Conservation (phyloP, 2,329 filamentous ascomycete species). For the Cladophialophora exuberans region DNA sequence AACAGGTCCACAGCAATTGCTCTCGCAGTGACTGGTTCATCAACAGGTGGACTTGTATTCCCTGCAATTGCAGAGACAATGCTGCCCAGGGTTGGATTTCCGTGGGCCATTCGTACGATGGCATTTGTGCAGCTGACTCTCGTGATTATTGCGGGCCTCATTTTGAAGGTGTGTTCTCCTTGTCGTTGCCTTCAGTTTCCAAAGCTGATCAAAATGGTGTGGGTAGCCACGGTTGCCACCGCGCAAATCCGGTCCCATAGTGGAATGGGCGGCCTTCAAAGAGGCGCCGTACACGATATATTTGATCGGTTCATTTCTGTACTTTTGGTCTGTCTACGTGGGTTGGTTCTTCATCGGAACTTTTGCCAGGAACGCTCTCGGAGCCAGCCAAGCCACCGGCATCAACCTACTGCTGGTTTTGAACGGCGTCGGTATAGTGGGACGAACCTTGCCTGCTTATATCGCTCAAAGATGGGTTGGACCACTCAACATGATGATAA, state of each 20-base stretch:
- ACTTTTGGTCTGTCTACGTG: conserved; percentile 59
- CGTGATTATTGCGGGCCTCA: conserved; percentile 41
- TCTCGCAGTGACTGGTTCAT: conserved; percentile 61
- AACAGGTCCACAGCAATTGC: conserved; percentile 63
- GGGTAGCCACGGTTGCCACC: conserved; percentile 54
- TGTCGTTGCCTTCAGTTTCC: neutral
- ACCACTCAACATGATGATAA: conserved; percentile 63
- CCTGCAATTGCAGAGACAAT: conserved; percentile 61
- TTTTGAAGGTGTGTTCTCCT: conserved; percentile 51
- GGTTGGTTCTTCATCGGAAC: conserved; percentile 53
- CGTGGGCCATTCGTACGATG: conserved; percentile 65
- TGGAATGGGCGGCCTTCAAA: conserved; percentile 57
- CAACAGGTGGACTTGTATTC: conserved; percentile 66
- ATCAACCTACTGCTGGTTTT: conserved; percentile 67
- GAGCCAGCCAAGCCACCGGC: conserved; percentile 48
- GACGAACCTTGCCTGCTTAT: conserved; percentile 61
- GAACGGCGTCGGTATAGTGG: conserved; percentile 64
- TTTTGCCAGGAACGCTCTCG: conserved; percentile 45
- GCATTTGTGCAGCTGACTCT: conserved; percentile 61
- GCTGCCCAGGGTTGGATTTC: conserved; percentile 64
- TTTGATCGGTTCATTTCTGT: conserved; percentile 47
- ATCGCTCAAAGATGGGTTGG: conserved; percentile 62
- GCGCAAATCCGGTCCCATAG: conserved; percentile 53
- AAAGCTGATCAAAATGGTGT: conserved; percentile 35
- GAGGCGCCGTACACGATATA: conserved; percentile 53